Percentiles rank a stretch among this genome's conserved stretches.
Conservation (phyloP, 139 green algal genomes). For the Coelastrella sp. region DNA sequence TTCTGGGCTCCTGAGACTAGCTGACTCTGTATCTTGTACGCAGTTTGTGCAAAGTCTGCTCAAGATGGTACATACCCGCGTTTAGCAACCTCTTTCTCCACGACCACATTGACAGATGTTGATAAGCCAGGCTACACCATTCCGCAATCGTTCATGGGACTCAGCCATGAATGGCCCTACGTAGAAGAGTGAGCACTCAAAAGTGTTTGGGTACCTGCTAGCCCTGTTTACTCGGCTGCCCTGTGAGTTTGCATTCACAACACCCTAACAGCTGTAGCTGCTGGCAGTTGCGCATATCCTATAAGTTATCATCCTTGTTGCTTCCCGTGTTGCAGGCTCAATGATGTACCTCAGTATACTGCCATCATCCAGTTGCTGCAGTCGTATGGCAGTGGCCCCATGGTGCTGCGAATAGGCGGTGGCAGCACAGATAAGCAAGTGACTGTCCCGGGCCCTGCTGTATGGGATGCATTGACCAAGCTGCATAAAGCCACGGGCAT, state of each 20-base stretch:
- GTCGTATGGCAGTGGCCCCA: constrained; percentile 38
- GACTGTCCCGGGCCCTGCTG: constrained; percentile 22
- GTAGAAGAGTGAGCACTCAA: constrained; percentile 33
- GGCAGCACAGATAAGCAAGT: constrained; percentile 45
- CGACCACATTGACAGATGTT: neutral
- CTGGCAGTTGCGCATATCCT: neutral
- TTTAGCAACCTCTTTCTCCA: neutral
- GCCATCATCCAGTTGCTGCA: constrained; percentile 32
- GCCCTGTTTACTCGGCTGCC: neutral
- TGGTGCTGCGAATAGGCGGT: constrained; percentile 38
- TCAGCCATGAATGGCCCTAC: constrained; percentile 50
- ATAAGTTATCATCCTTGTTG: neutral
- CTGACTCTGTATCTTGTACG: neutral
- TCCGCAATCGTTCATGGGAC: constrained; percentile 47
- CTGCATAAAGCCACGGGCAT: constrained; percentile 39
- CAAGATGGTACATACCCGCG: neutral
- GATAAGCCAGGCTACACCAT: constrained; percentile 11
- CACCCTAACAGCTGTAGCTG: neutral
- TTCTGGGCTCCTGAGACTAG: neutral
- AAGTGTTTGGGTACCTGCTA: neutral
- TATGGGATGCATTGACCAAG: constrained; percentile 32
- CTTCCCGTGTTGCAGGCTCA: neutral
- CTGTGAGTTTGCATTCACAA: neutral
- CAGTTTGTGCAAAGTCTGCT: neutral
- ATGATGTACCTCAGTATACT: constrained; percentile 22